These are phyloP conservation scores for Pleurotus tuoliensis DNA, from an alignment of 768 basidiomycete species.

Conservation along the genomic window DNA sequence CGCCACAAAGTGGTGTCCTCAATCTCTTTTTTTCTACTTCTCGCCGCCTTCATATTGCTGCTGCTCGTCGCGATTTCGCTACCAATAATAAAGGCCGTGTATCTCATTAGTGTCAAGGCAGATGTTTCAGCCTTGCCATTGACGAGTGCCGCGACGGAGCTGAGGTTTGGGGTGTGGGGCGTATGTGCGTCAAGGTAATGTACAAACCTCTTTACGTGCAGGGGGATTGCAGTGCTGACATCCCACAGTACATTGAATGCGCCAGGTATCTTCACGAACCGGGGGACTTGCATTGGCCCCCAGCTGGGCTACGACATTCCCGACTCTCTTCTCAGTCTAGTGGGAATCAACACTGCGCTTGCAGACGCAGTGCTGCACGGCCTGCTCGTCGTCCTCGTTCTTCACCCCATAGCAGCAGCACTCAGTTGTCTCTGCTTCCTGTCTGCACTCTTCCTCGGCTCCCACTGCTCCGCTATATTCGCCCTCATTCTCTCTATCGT, in stretches of 20 bases:
- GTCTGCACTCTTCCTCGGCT: slow-evolving; percentile 55
- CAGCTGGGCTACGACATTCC: slow-evolving; percentile 69
- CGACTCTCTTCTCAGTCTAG: slow-evolving; percentile 29
- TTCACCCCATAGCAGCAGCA: slow-evolving; percentile 65
- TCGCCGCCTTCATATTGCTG: slow-evolving; percentile 66
- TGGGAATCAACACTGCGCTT: slow-evolving; percentile 42
- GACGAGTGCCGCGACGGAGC: slow-evolving; percentile 52
- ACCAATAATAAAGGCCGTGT: slow-evolving; percentile 69
- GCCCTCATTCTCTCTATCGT: slow-evolving; percentile 56
- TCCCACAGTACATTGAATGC: slow-evolving; percentile 3
- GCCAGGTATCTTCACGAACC: slow-evolving; percentile 34
- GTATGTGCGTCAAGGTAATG: slow-evolving; percentile 60
- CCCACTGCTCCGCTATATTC: slow-evolving; percentile 51
- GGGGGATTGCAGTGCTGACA: background rate
- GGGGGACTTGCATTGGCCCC: slow-evolving; percentile 56
- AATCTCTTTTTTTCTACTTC: slow-evolving; percentile 44
- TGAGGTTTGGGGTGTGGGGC: slow-evolving; percentile 83
- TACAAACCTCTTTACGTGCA: background rate
- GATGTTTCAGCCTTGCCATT: slow-evolving; percentile 25
- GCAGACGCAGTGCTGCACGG: slow-evolving; percentile 44
- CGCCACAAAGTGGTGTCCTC: slow-evolving; percentile 44
- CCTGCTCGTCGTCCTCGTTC: slow-evolving; percentile 53
- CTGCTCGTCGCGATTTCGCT: slow-evolving; percentile 73
- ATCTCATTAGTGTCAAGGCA: slow-evolving; percentile 49
- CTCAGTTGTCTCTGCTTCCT: slow-evolving; percentile 52